phyloP scores from a whole-genome alignment of 2,329 filamentous ascomycete genomes.

The Exutisphaerella laricina region DNA sequence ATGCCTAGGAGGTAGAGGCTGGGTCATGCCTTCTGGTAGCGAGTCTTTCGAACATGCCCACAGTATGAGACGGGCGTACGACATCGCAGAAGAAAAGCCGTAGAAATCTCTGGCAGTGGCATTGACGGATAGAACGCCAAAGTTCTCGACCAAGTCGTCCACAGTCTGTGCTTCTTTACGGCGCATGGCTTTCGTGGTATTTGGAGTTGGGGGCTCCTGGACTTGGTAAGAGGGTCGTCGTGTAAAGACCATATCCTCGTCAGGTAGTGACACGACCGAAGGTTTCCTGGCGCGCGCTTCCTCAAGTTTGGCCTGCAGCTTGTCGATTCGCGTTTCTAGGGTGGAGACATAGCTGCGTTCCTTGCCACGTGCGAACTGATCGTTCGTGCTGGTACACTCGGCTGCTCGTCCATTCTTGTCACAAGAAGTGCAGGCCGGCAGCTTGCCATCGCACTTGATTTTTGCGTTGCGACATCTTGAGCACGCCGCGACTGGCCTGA shows the following conservation, averaged over 20 bases:
- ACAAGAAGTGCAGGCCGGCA: constrained; percentile 91
- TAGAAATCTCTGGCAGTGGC: constrained; percentile 93
- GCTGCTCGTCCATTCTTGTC: constrained; percentile 81
- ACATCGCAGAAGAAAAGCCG: constrained; percentile 80
- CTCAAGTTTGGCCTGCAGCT: constrained; percentile 69
- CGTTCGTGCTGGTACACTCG: constrained; percentile 90
- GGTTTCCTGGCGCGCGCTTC: constrained; percentile 64
- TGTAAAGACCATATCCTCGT: constrained; percentile 46
- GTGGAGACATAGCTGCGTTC: constrained; percentile 95
- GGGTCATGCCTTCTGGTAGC: constrained; percentile 55
- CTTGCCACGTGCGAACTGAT: constrained; percentile 92
- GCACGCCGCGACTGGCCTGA: constrained; percentile 49
- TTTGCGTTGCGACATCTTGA: constrained; percentile 84
- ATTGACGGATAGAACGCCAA: constrained; percentile 91
- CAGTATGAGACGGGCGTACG: constrained; percentile 81
- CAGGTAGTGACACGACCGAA: constrained; percentile 61
- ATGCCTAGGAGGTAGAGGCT: constrained; percentile 65
- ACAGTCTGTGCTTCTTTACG: constrained; percentile 75
- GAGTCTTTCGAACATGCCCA: constrained; percentile 73
- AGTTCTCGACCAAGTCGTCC: constrained; percentile 86
- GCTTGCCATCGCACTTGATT: constrained; percentile 95
- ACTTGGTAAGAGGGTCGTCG: constrained; percentile 44
- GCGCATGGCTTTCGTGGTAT: constrained; percentile 38
- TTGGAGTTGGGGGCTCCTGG: constrained; percentile 28
- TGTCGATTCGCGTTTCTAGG: constrained; percentile 84